Base-by-base conservation (phyloP, 1,284 basidiomycete genomes). In the Cutaneotrichosporon sp. region DNA sequence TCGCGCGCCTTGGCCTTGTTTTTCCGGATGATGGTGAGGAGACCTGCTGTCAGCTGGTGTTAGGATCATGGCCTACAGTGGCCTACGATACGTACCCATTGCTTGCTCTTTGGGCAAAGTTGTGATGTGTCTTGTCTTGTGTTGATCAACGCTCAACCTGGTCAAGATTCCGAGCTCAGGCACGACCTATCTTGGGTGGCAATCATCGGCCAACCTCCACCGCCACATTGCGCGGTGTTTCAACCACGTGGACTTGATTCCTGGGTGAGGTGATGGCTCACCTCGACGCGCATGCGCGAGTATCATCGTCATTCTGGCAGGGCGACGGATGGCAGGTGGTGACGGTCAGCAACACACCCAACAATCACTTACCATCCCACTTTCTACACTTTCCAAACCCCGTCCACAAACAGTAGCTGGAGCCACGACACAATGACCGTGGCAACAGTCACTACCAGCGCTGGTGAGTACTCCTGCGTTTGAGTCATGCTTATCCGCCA, bases 11-110 rank as follows among this genome's bases (percentile, higher is more conserved):
- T 96, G 79, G 88, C 88, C 61, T 94, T 86, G 76, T 95, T 96
- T 83, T 99, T 99, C 64, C 96, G 85, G 69, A 99, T 98, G 78
- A 99, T 95, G 5, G 96, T 96, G 59, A 99, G 87, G 50, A 99
- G 86, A 0, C 96, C 96, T 78, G 55, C 14, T 18, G 46, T 63
- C 34, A 64, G 63, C 51, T n/a, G 5, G 11, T 26, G n/a, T n/a
- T 34, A 2, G 26, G 3, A 26, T 3, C 26, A 26, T 26, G 26
- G 26, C 26, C 26, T 26, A 26, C 51, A 18, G 16, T 18, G 51
- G 13, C 13, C 16, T 6, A 18, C 30, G 16, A 32, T 32, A 53
- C 51, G 16, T 18, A 53, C 51, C 51, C 51, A 53, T 53, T 30
- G 49, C 26, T 46, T 8, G 42, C 42, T 46, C 5, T 18, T 36